Evolutionary conservation across 2,329 filamentous ascomycete species (phyloP), one percentile per base, ranked within the genome.

Genomic region (Pseudogymnoascus sp.): DNA sequence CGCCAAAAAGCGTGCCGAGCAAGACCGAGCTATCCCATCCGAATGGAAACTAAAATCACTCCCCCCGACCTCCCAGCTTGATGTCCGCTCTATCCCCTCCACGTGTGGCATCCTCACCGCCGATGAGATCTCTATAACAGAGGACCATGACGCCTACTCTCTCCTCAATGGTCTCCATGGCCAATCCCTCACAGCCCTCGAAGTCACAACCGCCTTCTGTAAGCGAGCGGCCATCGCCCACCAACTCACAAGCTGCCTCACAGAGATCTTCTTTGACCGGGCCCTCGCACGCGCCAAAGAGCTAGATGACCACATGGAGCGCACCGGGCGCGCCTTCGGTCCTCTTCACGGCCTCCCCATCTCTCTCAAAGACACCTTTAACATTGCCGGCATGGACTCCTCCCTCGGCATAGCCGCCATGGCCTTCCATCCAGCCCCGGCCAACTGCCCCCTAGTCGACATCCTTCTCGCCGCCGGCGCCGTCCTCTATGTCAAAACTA

Each of bases 401-500:
- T 81, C 79, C 0, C 76, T 82, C 4, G 85, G 84, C 0, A 84
- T 88, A 62, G 80, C 81, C 0, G 78, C 75, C 5, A 75, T 85
- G 62, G 83, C 81, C 35, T 75, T 79, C 62, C 78, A 82, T 59
- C 83, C 83, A 1, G 78, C 81, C 12, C 71, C 73, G 33, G 72
- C 78, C 65, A 82, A 88, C 70, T 79, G 83, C 0, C 78, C 80
- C 0, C 75, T 89, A 5, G 82, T 88, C 0, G 77, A 82, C 7
- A 75, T 88, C 0, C 73, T 90, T 3, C 74, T 83, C 25, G 77
- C 78, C 16, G 77, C 85, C 0, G 88, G 88, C 1, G 87, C 87
- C 0, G 79, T 90, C 0, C 74, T 88, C n/a, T 88, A 89, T 66
- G 80, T 83, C 66, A 90, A 90, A 73, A 90, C 88, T 0, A 89